phyloP scores from a whole-genome alignment of 768 basidiomycete species.

The Amanita pseudoporphyria region DNA sequence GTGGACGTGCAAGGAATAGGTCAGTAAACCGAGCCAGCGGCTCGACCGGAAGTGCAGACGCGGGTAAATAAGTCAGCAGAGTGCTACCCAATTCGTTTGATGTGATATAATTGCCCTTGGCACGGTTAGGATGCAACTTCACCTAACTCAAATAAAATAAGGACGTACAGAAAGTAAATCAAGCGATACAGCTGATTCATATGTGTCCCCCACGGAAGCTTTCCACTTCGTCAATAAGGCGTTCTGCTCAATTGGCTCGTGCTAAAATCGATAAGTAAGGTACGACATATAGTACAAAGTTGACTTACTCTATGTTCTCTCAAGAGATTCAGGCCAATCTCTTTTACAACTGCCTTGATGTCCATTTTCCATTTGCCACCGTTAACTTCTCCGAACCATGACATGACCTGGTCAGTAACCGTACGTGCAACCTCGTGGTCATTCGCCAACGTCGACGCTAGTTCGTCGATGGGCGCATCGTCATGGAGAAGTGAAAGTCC shows the following conservation, averaged over 20 bases:
- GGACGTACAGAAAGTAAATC: constrained; percentile 52
- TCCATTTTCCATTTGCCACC: constrained; percentile 61
- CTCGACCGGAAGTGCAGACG: constrained; percentile 62
- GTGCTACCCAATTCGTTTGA: constrained; percentile 25
- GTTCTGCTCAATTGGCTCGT: constrained; percentile 45
- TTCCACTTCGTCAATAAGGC: constrained; percentile 65
- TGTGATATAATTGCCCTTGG: constrained; percentile 69
- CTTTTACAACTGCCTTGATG: constrained; percentile 46
- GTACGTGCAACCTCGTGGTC: constrained; percentile 61
- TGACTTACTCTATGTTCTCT: constrained; percentile 42
- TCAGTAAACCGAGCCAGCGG: constrained; percentile 79
- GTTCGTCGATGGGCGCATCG: constrained; percentile 45
- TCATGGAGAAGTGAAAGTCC: constrained; percentile 45
- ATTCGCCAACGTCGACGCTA: constrained; percentile 51
- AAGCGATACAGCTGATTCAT: constrained; percentile 52
- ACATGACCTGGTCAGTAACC: constrained; percentile 61
- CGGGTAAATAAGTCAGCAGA: constrained; percentile 63
- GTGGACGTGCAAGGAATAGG: constrained; percentile 71
- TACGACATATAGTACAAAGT: neutral
- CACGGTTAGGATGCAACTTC: neutral
- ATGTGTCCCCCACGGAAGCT: constrained; percentile 67
- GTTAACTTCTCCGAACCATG: constrained; percentile 67
- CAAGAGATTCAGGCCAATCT: constrained; percentile 73
- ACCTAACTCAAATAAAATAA: neutral
- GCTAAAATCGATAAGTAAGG: constrained; percentile 25